Evolutionary conservation across 805 yeast genomes (phyloP), one percentile per base, ranked within the genome.

Genomic region (Kazachstania bromeliacearum): DNA sequence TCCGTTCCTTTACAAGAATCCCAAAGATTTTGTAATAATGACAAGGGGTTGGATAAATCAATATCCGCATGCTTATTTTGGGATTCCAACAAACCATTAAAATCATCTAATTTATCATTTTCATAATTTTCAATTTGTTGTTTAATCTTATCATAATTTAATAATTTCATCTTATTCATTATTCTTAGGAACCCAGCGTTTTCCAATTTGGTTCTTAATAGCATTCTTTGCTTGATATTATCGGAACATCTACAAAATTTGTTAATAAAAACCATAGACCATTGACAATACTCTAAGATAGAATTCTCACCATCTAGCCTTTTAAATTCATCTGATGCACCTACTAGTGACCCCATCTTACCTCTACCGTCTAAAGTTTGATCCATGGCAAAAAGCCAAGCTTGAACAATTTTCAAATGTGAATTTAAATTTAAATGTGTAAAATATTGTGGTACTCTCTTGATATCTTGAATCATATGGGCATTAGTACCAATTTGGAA

Each of bases 331-430:
- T 80, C 92, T 40, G 85, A 79, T 0, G 96, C 95, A 2, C 96
- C 96, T 7, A 89, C 97, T 49, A 80, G 59, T 1, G 96, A 84
- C 8, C 96, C 95, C 71, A 83, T 69, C 48, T 77, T 80, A 6
- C 97, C 97, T 47, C 88, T 71, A 2, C 96, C 96, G 38, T 77
- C 85, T 30, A 85, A 49, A 0, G 88, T 79, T 33, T 70, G 72
- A 34, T 71, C 79, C 3, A 85, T 78, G 9, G 75, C 62, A 33
- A 64, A 60, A 31, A 85, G 51, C 95, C 95, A 85, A 25, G 79
- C 69, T 42, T 77, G 82, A 46, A 80, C 72, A 43, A 66, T 62
- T 34, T 52, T 53, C 12, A 60, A 45, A 15, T 47, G 49, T 23
- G 47, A 42, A 21, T 48, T 47, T 20, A 39, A 28, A 21, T 39